These are phyloP conservation scores for Dicorynia guianensis DNA, from an alignment of 306 rosid species.

Conservation along the genomic window DNA sequence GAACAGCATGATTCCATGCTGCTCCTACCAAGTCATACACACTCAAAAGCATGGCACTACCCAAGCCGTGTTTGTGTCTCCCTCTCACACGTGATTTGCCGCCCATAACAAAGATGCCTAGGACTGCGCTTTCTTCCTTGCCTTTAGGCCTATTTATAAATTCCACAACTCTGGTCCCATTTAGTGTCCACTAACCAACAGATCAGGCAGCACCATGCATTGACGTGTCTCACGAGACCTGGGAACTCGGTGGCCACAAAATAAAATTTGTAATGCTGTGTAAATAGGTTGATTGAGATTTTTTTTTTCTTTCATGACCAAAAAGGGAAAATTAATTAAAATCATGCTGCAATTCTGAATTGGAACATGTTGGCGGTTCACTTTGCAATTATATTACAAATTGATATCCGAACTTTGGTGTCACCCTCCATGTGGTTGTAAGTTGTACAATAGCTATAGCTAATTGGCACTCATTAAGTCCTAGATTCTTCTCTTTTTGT, in stretches of 20 bases:
- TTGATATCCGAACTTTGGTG: too few relatives aligned
- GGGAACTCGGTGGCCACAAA: slow-evolving; percentile 18
- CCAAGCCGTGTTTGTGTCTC: slow-evolving; percentile 39
- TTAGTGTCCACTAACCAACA: slow-evolving; percentile 42
- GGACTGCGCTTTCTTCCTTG: slow-evolving; percentile 36
- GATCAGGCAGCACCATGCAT: slow-evolving; percentile 14
- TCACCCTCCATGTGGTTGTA: too few relatives aligned
- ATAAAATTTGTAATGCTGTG: slow-evolving; percentile 8
- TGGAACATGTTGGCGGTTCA: background rate
- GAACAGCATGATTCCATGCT: slow-evolving; percentile 63
- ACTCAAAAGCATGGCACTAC: slow-evolving; percentile 51
- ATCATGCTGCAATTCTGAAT: background rate
- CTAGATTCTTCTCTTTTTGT: too few relatives aligned
- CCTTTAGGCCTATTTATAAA: slow-evolving; percentile 37
- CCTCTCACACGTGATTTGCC: slow-evolving; percentile 60
- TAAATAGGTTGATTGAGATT: too few relatives aligned
- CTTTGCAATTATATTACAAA: too few relatives aligned
- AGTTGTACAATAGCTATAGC: too few relatives aligned
- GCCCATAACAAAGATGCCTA: slow-evolving; percentile 43
- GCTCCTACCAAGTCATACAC: slow-evolving; percentile 53
- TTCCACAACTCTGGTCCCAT: slow-evolving; percentile 40
- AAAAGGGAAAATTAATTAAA: background rate
- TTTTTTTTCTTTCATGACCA: background rate
- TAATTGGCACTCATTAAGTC: too few relatives aligned
- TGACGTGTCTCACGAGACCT: slow-evolving; percentile 26